Percentiles rank a stretch among this genome's conserved stretches.
Conservation (phyloP, 164 flowering plant species). For the Chimonanthus salicifolius region DNA sequence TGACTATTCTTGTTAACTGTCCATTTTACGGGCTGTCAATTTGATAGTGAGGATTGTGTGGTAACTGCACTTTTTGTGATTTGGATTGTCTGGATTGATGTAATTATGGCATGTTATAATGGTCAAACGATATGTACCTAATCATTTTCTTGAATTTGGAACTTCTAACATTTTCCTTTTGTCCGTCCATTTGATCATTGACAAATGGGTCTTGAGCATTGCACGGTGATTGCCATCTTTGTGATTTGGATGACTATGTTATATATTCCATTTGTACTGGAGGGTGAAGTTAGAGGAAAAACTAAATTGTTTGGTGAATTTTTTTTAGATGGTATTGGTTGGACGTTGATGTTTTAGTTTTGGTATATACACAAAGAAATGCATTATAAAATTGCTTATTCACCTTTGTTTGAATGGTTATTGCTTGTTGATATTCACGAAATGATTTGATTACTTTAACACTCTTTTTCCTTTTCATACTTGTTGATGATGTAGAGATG, state of each 20-base stretch:
- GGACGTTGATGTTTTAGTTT: neutral
- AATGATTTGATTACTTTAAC: neutral
- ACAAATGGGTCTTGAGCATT: too few relatives aligned
- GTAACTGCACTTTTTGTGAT: neutral
- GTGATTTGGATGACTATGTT: too few relatives aligned
- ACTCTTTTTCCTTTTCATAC: neutral
- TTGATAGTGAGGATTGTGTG: neutral
- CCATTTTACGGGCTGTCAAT: neutral
- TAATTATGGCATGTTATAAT: neutral
- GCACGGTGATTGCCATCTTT: too few relatives aligned
- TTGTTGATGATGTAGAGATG: constrained; percentile 5
- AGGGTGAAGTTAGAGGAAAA: neutral
- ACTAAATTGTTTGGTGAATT: too few relatives aligned
- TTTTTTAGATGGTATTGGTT: neutral
- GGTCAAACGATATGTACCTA: too few relatives aligned
- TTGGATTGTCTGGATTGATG: neutral
- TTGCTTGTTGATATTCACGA: neutral
- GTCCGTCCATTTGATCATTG: too few relatives aligned
- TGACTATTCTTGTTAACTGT: neutral
- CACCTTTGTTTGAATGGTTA: neutral
- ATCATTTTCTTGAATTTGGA: too few relatives aligned
- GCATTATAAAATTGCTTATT: too few relatives aligned
- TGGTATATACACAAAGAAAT: neutral
- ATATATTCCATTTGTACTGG: neutral
- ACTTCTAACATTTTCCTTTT: too few relatives aligned